phyloP scores from a whole-genome alignment of 495 filamentous ascomycete genomes.

The Cryomyces minteri region DNA sequence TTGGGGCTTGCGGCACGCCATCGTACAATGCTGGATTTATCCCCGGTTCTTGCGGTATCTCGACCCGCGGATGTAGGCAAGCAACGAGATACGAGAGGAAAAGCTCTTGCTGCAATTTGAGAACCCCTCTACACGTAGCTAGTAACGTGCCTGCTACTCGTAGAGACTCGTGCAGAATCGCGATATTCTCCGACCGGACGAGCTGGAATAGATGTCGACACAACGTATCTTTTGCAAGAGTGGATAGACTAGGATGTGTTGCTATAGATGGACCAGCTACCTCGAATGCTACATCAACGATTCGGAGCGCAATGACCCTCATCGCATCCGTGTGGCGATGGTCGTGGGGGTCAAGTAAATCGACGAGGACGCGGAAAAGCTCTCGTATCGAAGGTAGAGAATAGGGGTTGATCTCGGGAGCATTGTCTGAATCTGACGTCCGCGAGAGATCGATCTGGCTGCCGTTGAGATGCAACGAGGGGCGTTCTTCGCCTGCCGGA shows the following conservation, averaged over 20 bases:
- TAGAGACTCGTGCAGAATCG: constrained; percentile 77
- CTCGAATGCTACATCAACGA: constrained; percentile 94
- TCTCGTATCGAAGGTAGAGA: constrained; percentile 86
- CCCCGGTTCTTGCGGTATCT: constrained; percentile 76
- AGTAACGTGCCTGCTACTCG: constrained; percentile 82
- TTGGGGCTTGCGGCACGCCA: constrained; percentile 81
- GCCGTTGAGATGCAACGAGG: constrained; percentile 7
- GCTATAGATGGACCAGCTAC: constrained; percentile 93
- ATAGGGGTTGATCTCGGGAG: constrained; percentile 62
- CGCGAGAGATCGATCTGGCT: constrained; percentile 16
- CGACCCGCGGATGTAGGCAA: constrained; percentile 79
- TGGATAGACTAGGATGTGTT: constrained; percentile 75
- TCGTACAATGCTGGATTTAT: constrained; percentile 87
- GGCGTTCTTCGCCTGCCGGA: constrained; percentile 5
- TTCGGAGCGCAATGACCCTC: constrained; percentile 90
- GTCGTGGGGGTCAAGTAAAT: constrained; percentile 85
- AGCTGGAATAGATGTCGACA: constrained; percentile 94
- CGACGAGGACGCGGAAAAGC: constrained; percentile 85
- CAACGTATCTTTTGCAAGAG: constrained; percentile 77
- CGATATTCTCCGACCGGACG: constrained; percentile 88
- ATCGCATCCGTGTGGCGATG: constrained; percentile 82
- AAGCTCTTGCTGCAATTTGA: constrained; percentile 94
- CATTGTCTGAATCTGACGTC: constrained; percentile 6
- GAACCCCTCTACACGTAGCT: constrained; percentile 74
- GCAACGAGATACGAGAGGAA: constrained; percentile 89